Percentiles rank a stretch among this genome's conserved stretches.
Evolutionary conservation across 768 basidiomycete genomes (phyloP).

Genomic region (Trametes sanguinea): DNA sequence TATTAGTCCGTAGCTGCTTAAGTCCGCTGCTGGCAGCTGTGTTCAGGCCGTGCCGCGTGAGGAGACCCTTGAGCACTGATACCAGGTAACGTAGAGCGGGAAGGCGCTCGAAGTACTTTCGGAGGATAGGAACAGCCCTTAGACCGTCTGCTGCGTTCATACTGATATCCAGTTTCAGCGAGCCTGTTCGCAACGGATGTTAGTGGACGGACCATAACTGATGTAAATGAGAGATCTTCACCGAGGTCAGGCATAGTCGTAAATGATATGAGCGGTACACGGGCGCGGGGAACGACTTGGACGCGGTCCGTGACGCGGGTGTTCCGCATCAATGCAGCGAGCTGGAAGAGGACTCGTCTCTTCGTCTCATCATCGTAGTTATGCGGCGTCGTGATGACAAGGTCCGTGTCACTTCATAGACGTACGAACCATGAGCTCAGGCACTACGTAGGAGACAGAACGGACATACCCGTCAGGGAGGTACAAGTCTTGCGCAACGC

Average conservation of each 20-base stretch:
- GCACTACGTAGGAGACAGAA: not conserved
- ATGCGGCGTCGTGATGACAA: constrained; percentile 46
- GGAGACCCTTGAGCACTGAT: constrained; percentile 62
- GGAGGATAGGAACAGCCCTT: constrained; percentile 52
- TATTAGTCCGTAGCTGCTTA: constrained; percentile 68
- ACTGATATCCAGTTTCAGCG: constrained; percentile 64
- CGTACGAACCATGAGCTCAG: not conserved
- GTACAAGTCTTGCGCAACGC: constrained; percentile 58
- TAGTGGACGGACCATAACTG: not conserved
- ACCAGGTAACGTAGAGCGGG: constrained; percentile 64
- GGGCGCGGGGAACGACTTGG: constrained; percentile 49
- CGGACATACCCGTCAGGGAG: constrained; percentile 58
- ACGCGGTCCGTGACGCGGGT: constrained; percentile 46
- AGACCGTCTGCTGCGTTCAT: constrained; percentile 64
- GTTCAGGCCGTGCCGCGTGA: constrained; percentile 58
- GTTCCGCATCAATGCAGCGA: constrained; percentile 48
- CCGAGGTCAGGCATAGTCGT: constrained; percentile 46
- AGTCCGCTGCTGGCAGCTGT: constrained; percentile 64
- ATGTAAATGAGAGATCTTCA: constrained; percentile 21
- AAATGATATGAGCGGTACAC: constrained; percentile 68
- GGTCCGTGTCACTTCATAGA: constrained; percentile 59
- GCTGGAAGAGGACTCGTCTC: constrained; percentile 48
- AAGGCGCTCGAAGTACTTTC: constrained; percentile 50
- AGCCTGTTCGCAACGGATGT: constrained; percentile 38
- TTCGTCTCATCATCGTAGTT: constrained; percentile 36